Conservation (phyloP, 108 stramenopile species). For the Discostella stelligeroides region DNA sequence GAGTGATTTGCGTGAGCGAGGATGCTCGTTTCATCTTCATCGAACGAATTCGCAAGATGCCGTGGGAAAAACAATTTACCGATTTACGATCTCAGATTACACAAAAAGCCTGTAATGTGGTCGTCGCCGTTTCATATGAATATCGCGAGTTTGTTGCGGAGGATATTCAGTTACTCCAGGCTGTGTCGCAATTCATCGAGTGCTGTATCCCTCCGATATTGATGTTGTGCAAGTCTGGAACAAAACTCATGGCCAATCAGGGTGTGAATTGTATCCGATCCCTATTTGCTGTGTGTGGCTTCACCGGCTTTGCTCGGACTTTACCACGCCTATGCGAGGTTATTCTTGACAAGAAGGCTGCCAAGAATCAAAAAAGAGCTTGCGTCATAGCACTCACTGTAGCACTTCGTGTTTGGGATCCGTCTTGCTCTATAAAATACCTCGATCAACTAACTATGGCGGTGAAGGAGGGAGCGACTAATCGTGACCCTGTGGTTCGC, state of each 20-base stretch:
- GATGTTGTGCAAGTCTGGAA: conserved; percentile 38
- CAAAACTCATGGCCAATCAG: conserved; percentile 50
- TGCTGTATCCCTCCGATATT: conserved; percentile 40
- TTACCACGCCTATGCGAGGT: conserved; percentile 38
- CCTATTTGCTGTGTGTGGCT: conserved; percentile 31
- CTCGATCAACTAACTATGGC: conserved; percentile 36
- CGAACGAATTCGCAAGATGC: conserved; percentile 44
- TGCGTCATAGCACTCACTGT: conserved; percentile 39
- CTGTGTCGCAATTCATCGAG: conserved; percentile 40
- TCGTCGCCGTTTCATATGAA: conserved; percentile 30
- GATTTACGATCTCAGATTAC: conserved; percentile 58
- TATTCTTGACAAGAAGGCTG: conserved; percentile 44
- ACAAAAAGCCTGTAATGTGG: conserved; percentile 36
- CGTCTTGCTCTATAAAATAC: conserved; percentile 23
- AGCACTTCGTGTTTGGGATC: conserved; percentile 46
- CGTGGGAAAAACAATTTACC: conserved; percentile 42
- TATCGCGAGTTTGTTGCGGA: conserved; percentile 29
- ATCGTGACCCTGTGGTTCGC: conserved; percentile 52
- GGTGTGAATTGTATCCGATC: conserved; percentile 41
- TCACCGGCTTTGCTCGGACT: conserved; percentile 25
- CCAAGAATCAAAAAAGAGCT: conserved; percentile 42
- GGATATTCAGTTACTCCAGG: conserved; percentile 23
- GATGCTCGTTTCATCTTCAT: conserved; percentile 42
- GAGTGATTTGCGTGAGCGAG: conserved; percentile 1
- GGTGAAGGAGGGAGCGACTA: conserved; percentile 30